Base-by-base conservation (phyloP, 768 basidiomycete genomes). In the Xanthoconium stramineum region DNA sequence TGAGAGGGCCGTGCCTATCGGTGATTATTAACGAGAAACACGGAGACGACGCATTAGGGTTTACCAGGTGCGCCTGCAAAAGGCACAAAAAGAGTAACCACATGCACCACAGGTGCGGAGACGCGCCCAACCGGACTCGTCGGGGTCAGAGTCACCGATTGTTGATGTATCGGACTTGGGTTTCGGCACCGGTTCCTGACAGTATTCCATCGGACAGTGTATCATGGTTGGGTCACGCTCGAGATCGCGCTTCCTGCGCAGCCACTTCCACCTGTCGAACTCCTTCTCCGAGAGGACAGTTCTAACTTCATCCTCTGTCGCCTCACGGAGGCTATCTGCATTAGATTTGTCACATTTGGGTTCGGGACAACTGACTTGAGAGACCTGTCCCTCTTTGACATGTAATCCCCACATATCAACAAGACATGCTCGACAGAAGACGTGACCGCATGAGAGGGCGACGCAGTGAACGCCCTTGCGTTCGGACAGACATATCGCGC, bases 381-480 rank as follows among this genome's bases (percentile, higher is more conserved):
- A 79, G 14, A 93, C 75, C 55, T 88, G 85, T 8, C 94, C 94
- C 66, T 95, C 92, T 47, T 72, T 74, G 51, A 97, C 88, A 61
- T 86, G 88, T 48, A 93, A 68, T 43, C 80, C 78, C 93, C 93
- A 97, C 67, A 89, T 94, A 50, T 88, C 86, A 50, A 78, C 77
- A 29, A 96, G 70, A 66, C 94, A 96, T 9, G 79, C 69, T n/a
- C 83, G 81, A 68, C 94, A 96, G 69, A 94, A 95, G 13, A 94
- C 80, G 69, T 95, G 94, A 1, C 72, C 71, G 65, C 93, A 95
- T 3, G 75, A 66, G 47, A 95, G 75, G 58, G 82, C 78, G 15
- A 94, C 63, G 67, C 92, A 94, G 60, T 83, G 81, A 14, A 81
- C 78, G 43, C 94, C 94, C 66, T 91, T 94, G 55, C 83, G 72